A percentile compares a stretch with the other conserved stretches of the same genome.
phyloP scores from a whole-genome alignment of 2,329 filamentous ascomycete genomes.

The Phyllosticta paracitricarpa region DNA sequence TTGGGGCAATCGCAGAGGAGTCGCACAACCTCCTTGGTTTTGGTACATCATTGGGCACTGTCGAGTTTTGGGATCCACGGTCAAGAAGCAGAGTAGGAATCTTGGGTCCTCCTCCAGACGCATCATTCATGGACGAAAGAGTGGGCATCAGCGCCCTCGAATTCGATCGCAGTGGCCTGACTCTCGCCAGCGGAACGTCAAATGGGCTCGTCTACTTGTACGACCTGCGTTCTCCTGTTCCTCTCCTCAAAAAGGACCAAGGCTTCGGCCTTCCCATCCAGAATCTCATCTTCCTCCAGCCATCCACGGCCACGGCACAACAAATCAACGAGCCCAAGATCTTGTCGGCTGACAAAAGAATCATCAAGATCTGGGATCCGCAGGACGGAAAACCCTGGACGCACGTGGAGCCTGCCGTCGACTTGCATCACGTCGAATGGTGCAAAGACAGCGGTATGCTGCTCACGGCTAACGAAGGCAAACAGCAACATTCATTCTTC shows the following conservation, averaged over 20 bases:
- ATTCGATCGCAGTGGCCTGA: conserved; percentile 75
- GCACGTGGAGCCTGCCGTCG: conserved; percentile 85
- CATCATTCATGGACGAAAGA: conserved; percentile 25
- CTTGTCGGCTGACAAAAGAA: conserved; percentile 83
- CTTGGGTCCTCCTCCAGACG: conserved; percentile 46
- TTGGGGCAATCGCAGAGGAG: conserved; percentile 73
- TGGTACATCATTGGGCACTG: conserved; percentile 86
- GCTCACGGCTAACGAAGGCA: conserved; percentile 90
- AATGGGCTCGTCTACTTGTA: conserved; percentile 83
- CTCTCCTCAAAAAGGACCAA: conserved; percentile 85
- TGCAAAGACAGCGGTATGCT: conserved; percentile 90
- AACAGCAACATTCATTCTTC: conserved; percentile 91
- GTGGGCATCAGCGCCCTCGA: conserved; percentile 75
- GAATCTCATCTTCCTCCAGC: conserved; percentile 61
- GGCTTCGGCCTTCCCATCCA: conserved; percentile 91
- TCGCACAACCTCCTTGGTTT: conserved; percentile 89
- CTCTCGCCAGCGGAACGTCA: conserved; percentile 77
- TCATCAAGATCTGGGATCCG: conserved; percentile 95
- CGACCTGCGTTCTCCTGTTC: conserved; percentile 78
- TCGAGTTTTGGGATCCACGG: conserved; percentile 92
- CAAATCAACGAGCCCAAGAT: conserved; percentile 63
- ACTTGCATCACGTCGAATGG: conserved; percentile 91
- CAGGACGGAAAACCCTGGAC: conserved; percentile 81
- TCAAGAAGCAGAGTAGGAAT: conserved; percentile 73
- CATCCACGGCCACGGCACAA: conserved; percentile 55